phyloP scores from a whole-genome alignment of 2,329 filamentous ascomycete genomes.

The Aureobasidium namibiae region DNA sequence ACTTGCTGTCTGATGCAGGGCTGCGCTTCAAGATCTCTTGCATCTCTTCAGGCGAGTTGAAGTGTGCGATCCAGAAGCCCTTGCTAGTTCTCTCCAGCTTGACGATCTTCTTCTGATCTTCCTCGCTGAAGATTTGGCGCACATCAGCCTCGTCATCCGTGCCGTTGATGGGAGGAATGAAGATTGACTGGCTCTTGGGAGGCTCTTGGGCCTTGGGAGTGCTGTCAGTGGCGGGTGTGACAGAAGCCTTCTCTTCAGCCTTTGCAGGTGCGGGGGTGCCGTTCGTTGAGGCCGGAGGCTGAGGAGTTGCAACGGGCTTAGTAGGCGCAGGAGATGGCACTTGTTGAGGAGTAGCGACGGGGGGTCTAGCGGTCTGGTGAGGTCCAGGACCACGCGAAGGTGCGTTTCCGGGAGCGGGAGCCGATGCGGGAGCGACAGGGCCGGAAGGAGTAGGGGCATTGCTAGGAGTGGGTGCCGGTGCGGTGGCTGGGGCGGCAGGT shows the following conservation, averaged over 20 bases:
- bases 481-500: slow-evolving; percentile 30
- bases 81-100: slow-evolving; percentile 63
- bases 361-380: slow-evolving; percentile 10
- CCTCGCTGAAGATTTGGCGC: slow-evolving; percentile 65
- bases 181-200: slow-evolving; percentile 69
- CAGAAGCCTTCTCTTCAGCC: slow-evolving; percentile 24
- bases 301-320: slow-evolving; percentile 14
- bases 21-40: slow-evolving; percentile 69
- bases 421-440: slow-evolving; percentile 15
- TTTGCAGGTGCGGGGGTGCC: slow-evolving; percentile 12
- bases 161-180: slow-evolving; percentile 53
- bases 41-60: slow-evolving; percentile 70
- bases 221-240: slow-evolving; percentile 42
- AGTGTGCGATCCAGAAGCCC: slow-evolving; percentile 78
- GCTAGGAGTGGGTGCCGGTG: slow-evolving; percentile 29
- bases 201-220: slow-evolving; percentile 26
- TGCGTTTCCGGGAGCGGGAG: slow-evolving; percentile 30
- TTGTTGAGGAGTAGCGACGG: slow-evolving; percentile 9
- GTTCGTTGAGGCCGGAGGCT: slow-evolving; percentile 13
- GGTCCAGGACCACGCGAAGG: slow-evolving; percentile 19
- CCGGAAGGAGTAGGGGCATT: slow-evolving; percentile 31
- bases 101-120: slow-evolving; percentile 73
- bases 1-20: slow-evolving; percentile 46
- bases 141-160: slow-evolving; percentile 66
- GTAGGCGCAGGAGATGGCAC: slow-evolving; percentile 15